A percentile compares a stretch with the other conserved stretches of the same genome.
Conservation (phyloP, 2,329 filamentous ascomycete genomes). For the Paradendryphiella salina region DNA sequence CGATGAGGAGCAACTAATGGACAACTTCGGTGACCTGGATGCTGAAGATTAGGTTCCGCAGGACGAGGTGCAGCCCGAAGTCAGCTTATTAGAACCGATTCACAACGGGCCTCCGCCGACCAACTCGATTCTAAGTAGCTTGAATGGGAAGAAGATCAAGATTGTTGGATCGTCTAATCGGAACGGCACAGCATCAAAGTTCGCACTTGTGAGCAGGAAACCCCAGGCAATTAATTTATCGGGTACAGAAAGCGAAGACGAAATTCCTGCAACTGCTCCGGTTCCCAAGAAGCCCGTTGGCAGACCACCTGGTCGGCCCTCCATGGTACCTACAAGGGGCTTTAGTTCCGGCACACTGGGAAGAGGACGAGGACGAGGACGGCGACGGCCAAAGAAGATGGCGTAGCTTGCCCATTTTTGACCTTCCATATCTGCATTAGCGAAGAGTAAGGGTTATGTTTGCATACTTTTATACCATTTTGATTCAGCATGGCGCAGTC, state of each 20-base stretch:
- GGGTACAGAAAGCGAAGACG: constrained; percentile 39
- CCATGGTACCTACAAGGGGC: constrained; percentile 31
- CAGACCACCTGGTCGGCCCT: constrained; percentile 22
- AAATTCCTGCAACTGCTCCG: constrained; percentile 39
- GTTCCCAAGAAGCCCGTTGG: constrained; percentile 24
- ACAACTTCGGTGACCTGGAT: constrained; percentile 33
- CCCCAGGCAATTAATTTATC: constrained; percentile 28
- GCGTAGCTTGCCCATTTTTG: constrained; percentile 3
- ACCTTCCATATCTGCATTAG: not conserved
- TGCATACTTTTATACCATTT: not conserved
- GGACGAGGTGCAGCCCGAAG: constrained; percentile 8
- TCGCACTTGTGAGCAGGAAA: constrained; percentile 27
- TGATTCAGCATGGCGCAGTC: not conserved
- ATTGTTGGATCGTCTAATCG: constrained; percentile 35
- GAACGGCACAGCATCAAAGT: constrained; percentile 20
- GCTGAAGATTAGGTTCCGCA: constrained; percentile 23
- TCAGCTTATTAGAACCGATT: constrained; percentile 6
- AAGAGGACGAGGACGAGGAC: constrained; percentile 7
- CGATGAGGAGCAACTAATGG: constrained; percentile 29
- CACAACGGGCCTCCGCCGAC: constrained; percentile 21
- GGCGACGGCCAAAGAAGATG: constrained; percentile 34
- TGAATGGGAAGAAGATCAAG: constrained; percentile 45
- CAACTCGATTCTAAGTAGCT: constrained; percentile 37
- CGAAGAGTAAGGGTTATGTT: not conserved
- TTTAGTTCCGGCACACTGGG: constrained; percentile 20